Evolutionary conservation across 2,329 filamentous ascomycete species (phyloP).

Genomic region (Geoglossum cookeanum): DNA sequence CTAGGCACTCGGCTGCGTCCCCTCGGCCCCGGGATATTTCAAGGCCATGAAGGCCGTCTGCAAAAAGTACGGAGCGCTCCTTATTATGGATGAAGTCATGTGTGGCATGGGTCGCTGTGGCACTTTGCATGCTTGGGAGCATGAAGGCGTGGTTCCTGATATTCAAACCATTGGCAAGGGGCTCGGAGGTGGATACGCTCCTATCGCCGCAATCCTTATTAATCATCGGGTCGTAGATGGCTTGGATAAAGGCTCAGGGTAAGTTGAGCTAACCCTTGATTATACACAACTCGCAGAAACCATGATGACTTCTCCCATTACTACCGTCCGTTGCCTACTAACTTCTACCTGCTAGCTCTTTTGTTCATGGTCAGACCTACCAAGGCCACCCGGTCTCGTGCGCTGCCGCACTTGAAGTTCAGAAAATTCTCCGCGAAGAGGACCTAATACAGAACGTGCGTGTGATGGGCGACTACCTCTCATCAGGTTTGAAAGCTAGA

Average conservation of each 20-base stretch:
- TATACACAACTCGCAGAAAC: not conserved
- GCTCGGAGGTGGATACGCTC: conserved; percentile 42
- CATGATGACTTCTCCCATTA: not conserved
- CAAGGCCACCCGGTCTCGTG: conserved; percentile 41
- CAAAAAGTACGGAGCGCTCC: conserved; percentile 47
- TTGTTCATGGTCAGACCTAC: conserved; percentile 44
- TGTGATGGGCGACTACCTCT: conserved; percentile 32
- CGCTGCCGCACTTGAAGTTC: conserved; percentile 42
- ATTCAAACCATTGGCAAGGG: conserved; percentile 49
- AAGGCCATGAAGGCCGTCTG: conserved; percentile 48
- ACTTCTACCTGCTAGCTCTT: conserved; percentile 19
- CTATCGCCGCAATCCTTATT: conserved; percentile 41
- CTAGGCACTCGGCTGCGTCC: conserved; percentile 48
- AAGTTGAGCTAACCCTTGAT: not conserved
- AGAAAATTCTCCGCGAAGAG: conserved; percentile 36
- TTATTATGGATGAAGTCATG: conserved; percentile 71
- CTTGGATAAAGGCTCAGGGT: conserved; percentile 23
- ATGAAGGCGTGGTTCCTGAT: conserved; percentile 39
- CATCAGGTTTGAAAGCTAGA: conserved; percentile 22
- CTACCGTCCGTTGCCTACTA: not conserved
- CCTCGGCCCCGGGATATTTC: conserved; percentile 48
- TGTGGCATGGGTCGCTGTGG: conserved; percentile 43
- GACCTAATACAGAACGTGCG: conserved; percentile 39
- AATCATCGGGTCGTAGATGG: conserved; percentile 30
- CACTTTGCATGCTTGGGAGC: conserved; percentile 41